phyloP scores from a whole-genome alignment of 108 stramenopile genomes.

The Skeletonema costatum region DNA sequence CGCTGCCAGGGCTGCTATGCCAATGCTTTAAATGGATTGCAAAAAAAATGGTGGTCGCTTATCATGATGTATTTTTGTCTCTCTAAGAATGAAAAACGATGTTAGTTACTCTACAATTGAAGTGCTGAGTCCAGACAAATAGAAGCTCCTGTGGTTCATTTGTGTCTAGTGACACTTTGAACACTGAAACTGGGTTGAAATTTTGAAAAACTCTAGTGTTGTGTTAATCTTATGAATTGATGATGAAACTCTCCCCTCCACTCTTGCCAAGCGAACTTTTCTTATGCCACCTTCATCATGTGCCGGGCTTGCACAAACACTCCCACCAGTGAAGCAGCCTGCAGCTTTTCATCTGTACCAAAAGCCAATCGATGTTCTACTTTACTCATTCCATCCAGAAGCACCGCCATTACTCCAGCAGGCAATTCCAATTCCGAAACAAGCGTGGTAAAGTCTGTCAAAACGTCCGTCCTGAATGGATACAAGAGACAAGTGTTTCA shows the following conservation, averaged over 20 bases:
- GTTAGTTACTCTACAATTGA: background rate
- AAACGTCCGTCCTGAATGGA: conserved; percentile 51
- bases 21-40: background rate
- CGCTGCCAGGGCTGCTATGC: conserved; percentile 39
- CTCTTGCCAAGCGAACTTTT: background rate
- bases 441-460: conserved; percentile 63
- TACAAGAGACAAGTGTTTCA: background rate
- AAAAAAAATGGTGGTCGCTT: background rate
- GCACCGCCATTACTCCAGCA: conserved; percentile 56
- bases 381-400: conserved; percentile 81
- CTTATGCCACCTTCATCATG: conserved; percentile 38
- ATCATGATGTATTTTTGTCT: conserved; percentile 5
- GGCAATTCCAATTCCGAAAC: conserved; percentile 59
- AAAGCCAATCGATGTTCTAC: conserved; percentile 82
- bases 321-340: conserved; percentile 79
- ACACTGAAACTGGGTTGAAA: background rate
- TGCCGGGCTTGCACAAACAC: conserved; percentile 76
- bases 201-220: background rate
- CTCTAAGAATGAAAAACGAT: background rate
- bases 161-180: background rate
- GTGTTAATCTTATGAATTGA: background rate
- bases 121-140: background rate
- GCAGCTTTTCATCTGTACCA: conserved; percentile 81
- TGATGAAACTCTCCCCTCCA: background rate
- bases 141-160: background rate